Conservation (phyloP, 257 asterid genomes). For the Hygrophila difformis region DNA sequence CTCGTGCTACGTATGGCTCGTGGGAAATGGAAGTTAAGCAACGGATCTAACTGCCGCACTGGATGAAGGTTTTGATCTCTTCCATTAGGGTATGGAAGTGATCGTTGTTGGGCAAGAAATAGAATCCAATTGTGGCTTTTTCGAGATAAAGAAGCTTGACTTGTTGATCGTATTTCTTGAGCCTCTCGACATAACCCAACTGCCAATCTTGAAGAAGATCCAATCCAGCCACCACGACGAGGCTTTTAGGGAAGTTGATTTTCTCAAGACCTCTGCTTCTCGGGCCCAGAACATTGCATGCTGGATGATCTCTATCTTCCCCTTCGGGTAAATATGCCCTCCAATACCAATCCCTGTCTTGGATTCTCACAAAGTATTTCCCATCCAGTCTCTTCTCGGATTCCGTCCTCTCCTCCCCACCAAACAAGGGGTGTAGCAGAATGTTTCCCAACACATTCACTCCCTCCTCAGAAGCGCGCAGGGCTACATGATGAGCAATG, state of each 20-base stretch:
- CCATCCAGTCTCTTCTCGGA: constrained; percentile 40
- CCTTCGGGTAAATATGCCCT: constrained; percentile 48
- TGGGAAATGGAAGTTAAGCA: constrained; percentile 10
- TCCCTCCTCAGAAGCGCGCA: constrained; percentile 28
- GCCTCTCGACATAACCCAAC: constrained; percentile 37
- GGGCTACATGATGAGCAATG: constrained; percentile 44
- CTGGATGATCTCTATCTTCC: constrained; percentile 44
- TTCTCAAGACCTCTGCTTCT: constrained; percentile 21
- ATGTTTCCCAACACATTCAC: constrained; percentile 38
- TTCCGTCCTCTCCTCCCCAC: constrained; percentile 41
- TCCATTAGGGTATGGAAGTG: constrained; percentile 39
- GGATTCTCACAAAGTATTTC: constrained; percentile 41
- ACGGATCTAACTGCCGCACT: constrained; percentile 22
- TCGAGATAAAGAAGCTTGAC: constrained; percentile 41
- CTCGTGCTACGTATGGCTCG: constrained; percentile 25
- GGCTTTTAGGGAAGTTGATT: constrained; percentile 33
- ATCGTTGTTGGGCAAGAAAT: constrained; percentile 45
- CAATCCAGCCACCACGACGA: constrained; percentile 44
- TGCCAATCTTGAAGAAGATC: constrained; percentile 53
- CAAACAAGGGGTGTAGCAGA: constrained; percentile 42
- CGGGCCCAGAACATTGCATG: constrained; percentile 41
- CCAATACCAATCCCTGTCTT: constrained; percentile 53
- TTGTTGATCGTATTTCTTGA: constrained; percentile 30
- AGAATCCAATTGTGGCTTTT: constrained; percentile 48
- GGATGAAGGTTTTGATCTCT: constrained; percentile 38